These are phyloP conservation scores for Cenococcum geophilum DNA, from an alignment of 495 filamentous ascomycete species.

Conservation along the genomic window DNA sequence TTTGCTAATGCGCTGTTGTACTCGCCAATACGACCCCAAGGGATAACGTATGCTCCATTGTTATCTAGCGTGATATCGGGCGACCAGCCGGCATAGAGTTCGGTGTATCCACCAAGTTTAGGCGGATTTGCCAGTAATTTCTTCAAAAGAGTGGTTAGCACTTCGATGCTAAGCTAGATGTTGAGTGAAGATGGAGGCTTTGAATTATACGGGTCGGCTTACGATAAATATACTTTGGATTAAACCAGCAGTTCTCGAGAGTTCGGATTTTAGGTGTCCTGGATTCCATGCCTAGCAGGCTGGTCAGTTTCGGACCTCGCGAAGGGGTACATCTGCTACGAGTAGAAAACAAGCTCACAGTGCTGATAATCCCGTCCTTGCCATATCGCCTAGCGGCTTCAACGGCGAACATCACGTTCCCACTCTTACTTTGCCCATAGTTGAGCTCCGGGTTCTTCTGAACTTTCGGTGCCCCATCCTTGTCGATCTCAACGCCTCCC, in stretches of 20 bases:
- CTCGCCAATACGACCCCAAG: slow-evolving; percentile 17
- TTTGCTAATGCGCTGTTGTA: slow-evolving; percentile 27
- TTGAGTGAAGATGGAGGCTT: not conserved
- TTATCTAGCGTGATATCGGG: slow-evolving; percentile 25
- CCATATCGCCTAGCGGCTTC: slow-evolving; percentile 35
- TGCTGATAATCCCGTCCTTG: slow-evolving; percentile 27
- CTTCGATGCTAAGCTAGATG: no score
- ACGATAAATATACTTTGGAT: not conserved
- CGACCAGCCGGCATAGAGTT: slow-evolving; percentile 33
- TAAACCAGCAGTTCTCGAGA: slow-evolving; percentile 30
- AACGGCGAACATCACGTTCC: slow-evolving; percentile 38
- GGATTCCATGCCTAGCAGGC: slow-evolving; percentile 36
- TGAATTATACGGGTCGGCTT: not conserved
- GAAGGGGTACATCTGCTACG: not conserved
- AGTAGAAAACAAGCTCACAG: not conserved
- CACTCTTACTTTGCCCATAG: slow-evolving; percentile 42
- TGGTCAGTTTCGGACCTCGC: no score
- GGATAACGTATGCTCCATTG: slow-evolving; percentile 29
- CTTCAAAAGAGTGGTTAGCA: not conserved
- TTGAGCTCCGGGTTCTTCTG: slow-evolving; percentile 18
- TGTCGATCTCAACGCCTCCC: slow-evolving; percentile 12
- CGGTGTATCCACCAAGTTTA: slow-evolving; percentile 31
- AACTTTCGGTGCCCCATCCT: not conserved
- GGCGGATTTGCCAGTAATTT: slow-evolving; percentile 19
- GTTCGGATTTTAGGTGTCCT: slow-evolving; percentile 35